Base-by-base conservation (phyloP, 345 rosid genomes). In the Euphorbia pulcherrima region DNA sequence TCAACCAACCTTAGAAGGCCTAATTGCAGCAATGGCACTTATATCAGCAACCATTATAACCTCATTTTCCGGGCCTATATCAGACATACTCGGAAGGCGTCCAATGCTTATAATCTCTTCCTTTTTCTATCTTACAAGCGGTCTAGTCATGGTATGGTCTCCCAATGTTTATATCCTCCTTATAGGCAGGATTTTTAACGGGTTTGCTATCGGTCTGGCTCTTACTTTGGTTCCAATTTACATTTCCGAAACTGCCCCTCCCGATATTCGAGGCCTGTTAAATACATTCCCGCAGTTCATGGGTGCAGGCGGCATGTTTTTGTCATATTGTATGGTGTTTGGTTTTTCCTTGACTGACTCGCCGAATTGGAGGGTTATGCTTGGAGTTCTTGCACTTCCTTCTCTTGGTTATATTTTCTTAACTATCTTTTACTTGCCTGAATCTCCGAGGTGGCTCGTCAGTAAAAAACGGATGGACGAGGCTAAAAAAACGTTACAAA, bases 361-460 rank as follows among this genome's bases (percentile, higher is more conserved):
- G 2, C 96, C 97, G 8, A 89, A 85, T 79, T 94, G 99, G 99
- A 88, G 85, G 83, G 70, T 82, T 72, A 94, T 94, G 97, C 96
- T 94, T 39, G 99, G 96, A 68, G 84, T 94, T 74, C 92, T 94
- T 62, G 88, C 97, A 0, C 83, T 94, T 64, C 97, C 96, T 40
- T 88, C 99, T 6, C 70, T 91, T 10, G 21, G 89, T 8, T 94
- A 88, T 54, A 74, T 94, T 80, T 78, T 69, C 28, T 72, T 91
- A 44, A 75, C 89, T 0, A 85, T 94, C 71, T 85, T 94, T 76
- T 94, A 82, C 81, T 76, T 94, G 87, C 99, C 99, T 5, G 99
- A 94, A 80, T 91, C 99, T 54, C 99, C 99, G 78, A 88, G 99
- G 75, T 94, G 99, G 97, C 84, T 94, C 59, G 96, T 94, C 75